Percentiles rank a stretch among this genome's conserved stretches.
Conservation (phyloP, 768 basidiomycete genomes). For the Boletus vinaceobasis region DNA sequence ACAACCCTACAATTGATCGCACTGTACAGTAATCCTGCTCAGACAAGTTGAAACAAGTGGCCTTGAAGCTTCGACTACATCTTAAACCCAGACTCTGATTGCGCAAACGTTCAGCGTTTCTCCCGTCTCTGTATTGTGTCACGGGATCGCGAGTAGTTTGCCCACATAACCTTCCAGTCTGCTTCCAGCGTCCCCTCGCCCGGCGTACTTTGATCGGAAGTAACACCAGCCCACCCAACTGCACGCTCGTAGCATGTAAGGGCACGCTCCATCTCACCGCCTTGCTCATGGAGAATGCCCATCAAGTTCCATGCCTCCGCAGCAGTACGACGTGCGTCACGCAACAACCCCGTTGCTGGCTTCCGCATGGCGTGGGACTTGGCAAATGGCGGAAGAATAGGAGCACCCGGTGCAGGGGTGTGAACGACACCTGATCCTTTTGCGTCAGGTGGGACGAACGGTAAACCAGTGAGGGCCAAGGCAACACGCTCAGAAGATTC, state of each 20-base stretch:
- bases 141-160: slow-evolving; percentile 56
- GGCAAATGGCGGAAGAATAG: slow-evolving; percentile 43
- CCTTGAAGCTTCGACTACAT: not conserved
- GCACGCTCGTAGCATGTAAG: slow-evolving; percentile 68
- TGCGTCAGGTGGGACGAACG: slow-evolving; percentile 33
- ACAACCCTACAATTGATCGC: no score
- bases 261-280: slow-evolving; percentile 37
- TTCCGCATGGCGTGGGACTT: slow-evolving; percentile 50
- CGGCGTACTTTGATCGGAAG: slow-evolving; percentile 37
- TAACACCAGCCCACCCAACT: slow-evolving; percentile 60
- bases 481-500: slow-evolving; percentile 67
- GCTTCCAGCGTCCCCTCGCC: slow-evolving; percentile 53
- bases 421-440: slow-evolving; percentile 35
- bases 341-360: slow-evolving; percentile 56
- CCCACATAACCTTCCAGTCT: slow-evolving; percentile 60
- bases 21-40: not conserved
- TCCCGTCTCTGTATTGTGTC: slow-evolving; percentile 17
- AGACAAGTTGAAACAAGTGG: not conserved
- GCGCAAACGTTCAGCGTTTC: not conserved
- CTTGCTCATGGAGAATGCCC: slow-evolving; percentile 59
- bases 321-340: slow-evolving; percentile 67
- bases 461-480: slow-evolving; percentile 45
- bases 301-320: slow-evolving; percentile 75
- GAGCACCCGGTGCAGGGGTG: slow-evolving; percentile 36
- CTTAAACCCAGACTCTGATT: not conserved